A percentile compares a stretch with the other conserved stretches of the same genome.
These are phyloP conservation scores for Trichothecium roseum DNA, from an alignment of 2,329 filamentous ascomycete genomes.

Conservation along the genomic window DNA sequence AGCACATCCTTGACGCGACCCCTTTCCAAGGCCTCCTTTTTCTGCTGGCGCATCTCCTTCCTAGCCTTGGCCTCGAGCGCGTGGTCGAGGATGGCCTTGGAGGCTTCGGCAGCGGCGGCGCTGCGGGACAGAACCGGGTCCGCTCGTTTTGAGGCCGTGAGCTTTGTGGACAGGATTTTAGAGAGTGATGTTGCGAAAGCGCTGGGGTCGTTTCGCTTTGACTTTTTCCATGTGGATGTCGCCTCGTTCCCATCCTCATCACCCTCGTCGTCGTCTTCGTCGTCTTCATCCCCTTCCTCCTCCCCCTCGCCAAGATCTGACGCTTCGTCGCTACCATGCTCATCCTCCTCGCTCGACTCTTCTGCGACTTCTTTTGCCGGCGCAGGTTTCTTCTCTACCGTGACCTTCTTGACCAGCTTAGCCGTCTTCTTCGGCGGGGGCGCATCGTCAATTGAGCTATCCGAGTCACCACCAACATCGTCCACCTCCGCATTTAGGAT, in stretches of 20 bases:
- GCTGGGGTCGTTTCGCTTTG: slow-evolving; percentile 83
- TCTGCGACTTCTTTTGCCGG: slow-evolving; percentile 16
- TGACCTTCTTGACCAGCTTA: slow-evolving; percentile 14
- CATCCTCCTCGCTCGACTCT: slow-evolving; percentile 13
- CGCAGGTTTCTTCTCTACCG: slow-evolving; percentile 10
- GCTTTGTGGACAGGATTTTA: slow-evolving; percentile 84
- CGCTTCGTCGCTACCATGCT: slow-evolving; percentile 24
- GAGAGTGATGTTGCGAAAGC: slow-evolving; percentile 89
- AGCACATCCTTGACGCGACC: slow-evolving; percentile 83
- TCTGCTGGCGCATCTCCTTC: slow-evolving; percentile 69
- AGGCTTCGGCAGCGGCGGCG: slow-evolving; percentile 60
- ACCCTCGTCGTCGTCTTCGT: slow-evolving; percentile 24
- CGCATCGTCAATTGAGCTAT: slow-evolving; percentile 25
- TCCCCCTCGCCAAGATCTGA: slow-evolving; percentile 19
- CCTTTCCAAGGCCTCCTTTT: slow-evolving; percentile 69
- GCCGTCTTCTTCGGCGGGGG: slow-evolving; percentile 16
- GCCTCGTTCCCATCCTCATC: slow-evolving; percentile 19
- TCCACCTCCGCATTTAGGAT: slow-evolving; percentile 43
- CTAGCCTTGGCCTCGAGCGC: slow-evolving; percentile 75
- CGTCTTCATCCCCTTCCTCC: slow-evolving; percentile 25
- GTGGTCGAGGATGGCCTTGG: slow-evolving; percentile 61
- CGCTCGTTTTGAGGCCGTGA: slow-evolving; percentile 67
- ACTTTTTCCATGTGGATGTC: slow-evolving; percentile 35
- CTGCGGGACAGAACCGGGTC: slow-evolving; percentile 90
- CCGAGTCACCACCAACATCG: slow-evolving; percentile 29